Conservation (phyloP, 2,329 filamentous ascomycete species). For the Ascochyta viciae-villosae region DNA sequence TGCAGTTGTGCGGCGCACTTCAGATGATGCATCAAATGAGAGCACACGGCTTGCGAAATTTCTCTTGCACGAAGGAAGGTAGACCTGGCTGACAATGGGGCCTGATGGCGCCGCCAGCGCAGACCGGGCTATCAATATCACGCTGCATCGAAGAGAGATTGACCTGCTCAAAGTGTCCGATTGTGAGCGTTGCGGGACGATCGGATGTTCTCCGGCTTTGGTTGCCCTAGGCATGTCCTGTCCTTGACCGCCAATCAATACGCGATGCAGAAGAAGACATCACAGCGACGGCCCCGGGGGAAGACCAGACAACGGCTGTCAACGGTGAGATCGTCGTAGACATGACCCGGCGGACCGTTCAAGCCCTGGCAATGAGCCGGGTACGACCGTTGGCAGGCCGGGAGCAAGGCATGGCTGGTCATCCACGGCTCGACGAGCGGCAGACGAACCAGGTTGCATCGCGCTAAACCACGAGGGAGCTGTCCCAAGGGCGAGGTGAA, state of each 20-base stretch:
- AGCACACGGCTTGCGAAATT: constrained; percentile 32
- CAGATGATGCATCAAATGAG: constrained; percentile 32
- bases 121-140: constrained; percentile 38
- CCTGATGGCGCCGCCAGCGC: constrained; percentile 35
- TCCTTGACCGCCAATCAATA: not conserved
- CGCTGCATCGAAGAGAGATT: constrained; percentile 38
- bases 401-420: constrained; percentile 27
- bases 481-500: constrained; percentile 31
- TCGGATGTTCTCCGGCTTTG: constrained; percentile 1
- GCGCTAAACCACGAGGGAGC: constrained; percentile 27
- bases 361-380: constrained; percentile 46
- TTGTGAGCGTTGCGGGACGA: constrained; percentile 14
- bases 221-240: constrained; percentile 1
- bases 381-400: constrained; percentile 39
- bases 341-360: constrained; percentile 41
- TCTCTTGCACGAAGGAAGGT: constrained; percentile 38
- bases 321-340: constrained; percentile 26
- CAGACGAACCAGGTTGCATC: constrained; percentile 26
- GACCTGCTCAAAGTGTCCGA: constrained; percentile 21
- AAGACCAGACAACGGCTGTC: not conserved
- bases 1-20: constrained; percentile 32
- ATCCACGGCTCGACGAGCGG: constrained; percentile 42
- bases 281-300: not conserved
- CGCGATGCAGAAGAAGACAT: not conserved
- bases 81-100: constrained; percentile 32